Conservation (phyloP, 352 stramenopile genomes). For the Globisporangium splendens region DNA sequence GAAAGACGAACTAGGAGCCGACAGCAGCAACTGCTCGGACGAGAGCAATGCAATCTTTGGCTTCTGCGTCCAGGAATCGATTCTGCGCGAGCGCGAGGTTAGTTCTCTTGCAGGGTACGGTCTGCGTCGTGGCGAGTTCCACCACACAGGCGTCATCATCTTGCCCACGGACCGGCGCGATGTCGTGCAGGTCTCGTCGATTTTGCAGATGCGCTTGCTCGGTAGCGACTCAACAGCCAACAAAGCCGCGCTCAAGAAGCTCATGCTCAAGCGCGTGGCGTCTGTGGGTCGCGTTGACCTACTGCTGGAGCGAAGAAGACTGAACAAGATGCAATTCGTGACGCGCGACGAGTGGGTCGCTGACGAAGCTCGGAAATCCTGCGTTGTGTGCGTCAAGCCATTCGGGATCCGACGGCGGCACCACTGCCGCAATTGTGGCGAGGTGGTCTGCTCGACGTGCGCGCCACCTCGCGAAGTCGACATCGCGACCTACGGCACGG, state of each 20-base stretch:
- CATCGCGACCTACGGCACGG: constrained; percentile 23
- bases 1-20: constrained; percentile 11
- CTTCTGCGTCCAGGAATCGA: constrained; percentile 69
- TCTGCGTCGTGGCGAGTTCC: constrained; percentile 46
- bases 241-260: constrained; percentile 38
- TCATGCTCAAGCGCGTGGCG: constrained; percentile 45
- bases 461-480: constrained; percentile 55
- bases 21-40: background rate
- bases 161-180: constrained; percentile 51
- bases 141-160: constrained; percentile 62
- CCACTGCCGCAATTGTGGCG: constrained; percentile 68
- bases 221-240: constrained; percentile 17
- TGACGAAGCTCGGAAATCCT: constrained; percentile 50
- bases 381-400: constrained; percentile 60
- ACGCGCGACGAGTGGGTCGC: constrained; percentile 49
- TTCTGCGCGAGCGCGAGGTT: constrained; percentile 56
- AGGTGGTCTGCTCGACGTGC: constrained; percentile 70
- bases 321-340: constrained; percentile 57
- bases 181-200: constrained; percentile 60
- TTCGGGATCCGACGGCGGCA: constrained; percentile 62
- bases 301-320: constrained; percentile 51
- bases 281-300: constrained; percentile 43
- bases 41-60: constrained; percentile 31
- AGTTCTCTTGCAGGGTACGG: constrained; percentile 52
- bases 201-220: constrained; percentile 52